A percentile compares a stretch with the other conserved stretches of the same genome.
Conservation (phyloP, 1,284 basidiomycete genomes). For the Ceratobasidium sp. region DNA sequence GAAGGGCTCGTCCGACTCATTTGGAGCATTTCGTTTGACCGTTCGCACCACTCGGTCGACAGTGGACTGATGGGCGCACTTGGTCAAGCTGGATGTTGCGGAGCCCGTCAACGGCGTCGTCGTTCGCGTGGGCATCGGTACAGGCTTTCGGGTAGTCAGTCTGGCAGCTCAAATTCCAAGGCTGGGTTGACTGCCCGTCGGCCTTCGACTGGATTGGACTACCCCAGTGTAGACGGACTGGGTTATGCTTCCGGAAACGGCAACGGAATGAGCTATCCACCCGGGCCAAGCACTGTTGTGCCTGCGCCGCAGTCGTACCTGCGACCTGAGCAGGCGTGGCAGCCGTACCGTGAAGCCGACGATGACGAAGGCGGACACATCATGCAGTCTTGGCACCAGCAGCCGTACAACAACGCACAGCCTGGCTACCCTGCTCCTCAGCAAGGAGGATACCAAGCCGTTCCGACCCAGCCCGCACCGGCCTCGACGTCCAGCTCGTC, state of each 20-base stretch:
- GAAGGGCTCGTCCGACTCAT: slow-evolving; percentile 84
- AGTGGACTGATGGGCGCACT: slow-evolving; percentile 86
- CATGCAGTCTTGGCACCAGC: slow-evolving; percentile 84
- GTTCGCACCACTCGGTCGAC: slow-evolving; percentile 78
- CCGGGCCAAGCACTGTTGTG: background rate
- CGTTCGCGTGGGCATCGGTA: slow-evolving; percentile 44
- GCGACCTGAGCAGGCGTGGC: slow-evolving; percentile 75
- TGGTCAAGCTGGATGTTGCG: slow-evolving; percentile 75
- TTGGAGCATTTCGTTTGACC: slow-evolving; percentile 84
- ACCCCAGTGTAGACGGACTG: background rate
- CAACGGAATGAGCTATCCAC: slow-evolving; percentile 2
- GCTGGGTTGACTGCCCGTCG: slow-evolving; percentile 43
- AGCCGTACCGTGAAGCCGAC: slow-evolving; percentile 77
- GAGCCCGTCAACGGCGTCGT: slow-evolving; percentile 58
- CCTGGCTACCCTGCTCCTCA: slow-evolving; percentile 47
- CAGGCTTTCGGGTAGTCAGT: slow-evolving; percentile 32
- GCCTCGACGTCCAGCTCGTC: slow-evolving; percentile 52
- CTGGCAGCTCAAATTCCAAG: slow-evolving; percentile 45
- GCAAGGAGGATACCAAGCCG: slow-evolving; percentile 46
- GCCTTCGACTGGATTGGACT: slow-evolving; percentile 11
- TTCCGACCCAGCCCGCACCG: slow-evolving; percentile 44
- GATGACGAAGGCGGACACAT: slow-evolving; percentile 83
- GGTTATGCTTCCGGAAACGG: slow-evolving; percentile 10
- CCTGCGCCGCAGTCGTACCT: slow-evolving; percentile 64
- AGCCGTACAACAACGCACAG: slow-evolving; percentile 58